Evolutionary conservation across 1,139 yeast genomes (phyloP), one percentile per base, ranked within the genome.

Genomic region (Yamadazyma pseudoaaseri): DNA sequence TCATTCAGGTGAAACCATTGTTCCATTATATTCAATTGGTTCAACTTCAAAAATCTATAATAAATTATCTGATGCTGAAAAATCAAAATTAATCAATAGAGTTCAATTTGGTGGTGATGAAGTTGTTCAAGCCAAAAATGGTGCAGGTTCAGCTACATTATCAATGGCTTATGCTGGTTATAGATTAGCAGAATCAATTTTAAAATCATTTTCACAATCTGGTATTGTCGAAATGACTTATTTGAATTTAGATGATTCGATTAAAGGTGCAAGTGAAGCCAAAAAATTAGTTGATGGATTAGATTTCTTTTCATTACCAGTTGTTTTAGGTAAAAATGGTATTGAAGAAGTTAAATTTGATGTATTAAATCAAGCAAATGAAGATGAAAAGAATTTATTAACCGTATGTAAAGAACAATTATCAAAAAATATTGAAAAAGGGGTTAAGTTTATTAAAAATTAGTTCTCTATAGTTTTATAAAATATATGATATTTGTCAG

Each of bases 151-250:
- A 39, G 98, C 97, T 55, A 92, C 98, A 47, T 76, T 92, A 60
- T 90, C 97, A 41, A 92, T 92, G 98, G 97, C 97, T 46, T 90
- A 84, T 62, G 98, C 97, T 38, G 97, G 97, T 70, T 94, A 94
- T 58, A 81, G 84, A 65, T 86, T 89, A 58, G 95, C 97, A 43
- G 85, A 83, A 62, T 76, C 95, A 33, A 90, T 92, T 44, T 76
- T 92, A 60, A 73, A 79, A 63, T 86, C 90, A 54, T 65, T 83
- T 47, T 72, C 73, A 30, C 92, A 94, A 55, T 82, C 81, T 56
- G 73, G 76, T 50, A 72, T 89, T 42, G 72, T 82, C 44, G 96
- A 87, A 68, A 85, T 94, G 56, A 70, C 96, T 29, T 86, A 70
- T 55, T 79, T 82, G 55, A 56, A 68, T 51, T 62, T 68, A 51